Percentiles rank a stretch among this genome's conserved stretches.
phyloP scores from a whole-genome alignment of 2,329 filamentous ascomycete species.

The Penicillium sp. region DNA sequence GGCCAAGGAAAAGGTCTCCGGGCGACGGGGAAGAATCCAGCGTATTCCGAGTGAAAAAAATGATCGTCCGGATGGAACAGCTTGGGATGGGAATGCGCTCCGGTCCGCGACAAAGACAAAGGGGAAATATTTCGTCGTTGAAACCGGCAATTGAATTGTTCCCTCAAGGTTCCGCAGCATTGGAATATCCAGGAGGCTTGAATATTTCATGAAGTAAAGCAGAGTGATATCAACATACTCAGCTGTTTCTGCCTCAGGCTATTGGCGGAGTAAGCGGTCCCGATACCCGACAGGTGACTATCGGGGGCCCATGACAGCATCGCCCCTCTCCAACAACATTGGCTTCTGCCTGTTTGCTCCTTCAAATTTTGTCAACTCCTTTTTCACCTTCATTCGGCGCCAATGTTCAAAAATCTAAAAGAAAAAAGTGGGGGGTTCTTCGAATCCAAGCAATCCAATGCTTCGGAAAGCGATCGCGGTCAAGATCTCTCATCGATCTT shows the following conservation, averaged over 20 bases:
- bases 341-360: not conserved
- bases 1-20: constrained; percentile 41
- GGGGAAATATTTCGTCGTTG: constrained; percentile 75
- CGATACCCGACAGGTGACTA: not conserved
- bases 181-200: not conserved
- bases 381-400: not conserved
- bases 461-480: constrained; percentile 25
- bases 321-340: constrained; percentile 1
- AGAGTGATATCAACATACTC: not conserved
- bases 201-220: not conserved
- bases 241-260: constrained; percentile 2
- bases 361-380: not conserved
- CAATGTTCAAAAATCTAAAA: constrained; percentile 36
- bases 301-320: constrained; percentile 8
- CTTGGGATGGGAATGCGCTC: constrained; percentile 69
- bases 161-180: not conserved
- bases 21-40: constrained; percentile 48
- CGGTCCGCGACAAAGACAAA: constrained; percentile 62
- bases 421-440: constrained; percentile 31
- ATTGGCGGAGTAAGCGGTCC: constrained; percentile 3
- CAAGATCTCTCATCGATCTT: constrained; percentile 45
- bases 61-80: constrained; percentile 43
- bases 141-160: constrained; percentile 35
- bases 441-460: constrained; percentile 26
- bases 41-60: constrained; percentile 32